Evolutionary conservation across 176 grass and related monocot genomes (phyloP).

Genomic region (Pontederia paniculata): DNA sequence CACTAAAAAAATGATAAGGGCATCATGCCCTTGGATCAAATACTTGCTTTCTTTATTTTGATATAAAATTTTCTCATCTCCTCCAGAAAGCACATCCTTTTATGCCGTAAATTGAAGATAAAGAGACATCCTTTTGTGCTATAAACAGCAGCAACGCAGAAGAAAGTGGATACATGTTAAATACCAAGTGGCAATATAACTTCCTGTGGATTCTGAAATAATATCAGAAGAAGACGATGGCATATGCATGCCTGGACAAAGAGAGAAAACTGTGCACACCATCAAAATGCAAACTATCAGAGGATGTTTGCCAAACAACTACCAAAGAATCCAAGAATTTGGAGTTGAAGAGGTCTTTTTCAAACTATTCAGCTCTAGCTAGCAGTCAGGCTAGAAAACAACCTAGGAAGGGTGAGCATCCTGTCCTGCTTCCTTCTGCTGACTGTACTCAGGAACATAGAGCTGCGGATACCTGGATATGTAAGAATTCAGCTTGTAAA

Average conservation of each 20-base stretch:
- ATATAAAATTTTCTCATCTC: no score
- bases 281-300: conserved; percentile 51
- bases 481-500: conserved; percentile 98
- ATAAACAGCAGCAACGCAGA: no score
- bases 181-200: no score
- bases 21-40: no score
- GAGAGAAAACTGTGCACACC: conserved; percentile 23
- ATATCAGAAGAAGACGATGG: conserved; percentile 26
- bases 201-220: conserved; percentile 8
- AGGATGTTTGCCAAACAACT: conserved; percentile 42
- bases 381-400: conserved; percentile 37
- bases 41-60: no score
- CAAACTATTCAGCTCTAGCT: conserved; percentile 23
- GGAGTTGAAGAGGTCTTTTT: conserved; percentile 59
- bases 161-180: no score
- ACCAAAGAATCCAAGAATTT: conserved; percentile 50
- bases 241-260: conserved; percentile 39
- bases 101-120: no score
- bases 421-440: conserved; percentile 21
- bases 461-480: conserved; percentile 55
- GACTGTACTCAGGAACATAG: conserved; percentile 24
- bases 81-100: no score
- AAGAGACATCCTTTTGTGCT: no score
- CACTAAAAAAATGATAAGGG: no score
- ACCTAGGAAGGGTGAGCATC: conserved; percentile 21